Base-by-base conservation (phyloP, 202 grass and related monocot species). In the Saccharum hybrid region DNA sequence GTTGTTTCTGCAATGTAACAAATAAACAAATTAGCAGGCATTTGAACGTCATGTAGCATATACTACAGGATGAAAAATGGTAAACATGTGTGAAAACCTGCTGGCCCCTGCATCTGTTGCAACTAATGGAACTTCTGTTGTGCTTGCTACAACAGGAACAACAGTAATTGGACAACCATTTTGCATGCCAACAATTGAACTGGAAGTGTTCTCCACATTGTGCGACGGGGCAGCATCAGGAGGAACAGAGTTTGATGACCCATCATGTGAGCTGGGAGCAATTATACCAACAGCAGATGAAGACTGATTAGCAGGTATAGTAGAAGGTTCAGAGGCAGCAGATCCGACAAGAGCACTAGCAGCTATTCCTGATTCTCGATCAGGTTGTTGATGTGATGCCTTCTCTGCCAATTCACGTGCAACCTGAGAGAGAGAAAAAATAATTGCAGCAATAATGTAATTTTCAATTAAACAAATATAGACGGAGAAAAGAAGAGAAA, bases 391-490 rank as follows among this genome's bases (percentile, higher is more conserved):
- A 69, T 82, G 91, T 78, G 83, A 76, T 37, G 82, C 31, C 40
- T 92, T 98, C 52, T 90, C 89, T 71, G 93, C 88, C 80, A 90
- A 86, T 75, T 98, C 93, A 66, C 96, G 96, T 82, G 96, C 96
- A 45, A 90, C 71, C 96, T 98, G 69, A 84, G 88, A 75, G 45
- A n/a, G n/a, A 54, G 87, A 85, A 57, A 88, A 54, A 60, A 11
- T 52, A 40, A 56, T 77, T 83, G 21, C 43, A 81, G 16, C 36
- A 74, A 79, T 62, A 77, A 51, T 23, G 0, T 30, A 84, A 14
- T 49, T 7, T 13, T 16, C 36, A 79, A 68, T 16, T 78, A 34
- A 16, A 85, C 0, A 86, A 85, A 63, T 57, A 78, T 52, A 49
- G 8, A 86, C 39, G 1, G 15, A 13, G 31, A 34, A 22, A 61